Percentiles rank a stretch among this genome's conserved stretches.
phyloP scores from a whole-genome alignment of 2,329 filamentous ascomycete species.

The Aspergillus awamori region DNA sequence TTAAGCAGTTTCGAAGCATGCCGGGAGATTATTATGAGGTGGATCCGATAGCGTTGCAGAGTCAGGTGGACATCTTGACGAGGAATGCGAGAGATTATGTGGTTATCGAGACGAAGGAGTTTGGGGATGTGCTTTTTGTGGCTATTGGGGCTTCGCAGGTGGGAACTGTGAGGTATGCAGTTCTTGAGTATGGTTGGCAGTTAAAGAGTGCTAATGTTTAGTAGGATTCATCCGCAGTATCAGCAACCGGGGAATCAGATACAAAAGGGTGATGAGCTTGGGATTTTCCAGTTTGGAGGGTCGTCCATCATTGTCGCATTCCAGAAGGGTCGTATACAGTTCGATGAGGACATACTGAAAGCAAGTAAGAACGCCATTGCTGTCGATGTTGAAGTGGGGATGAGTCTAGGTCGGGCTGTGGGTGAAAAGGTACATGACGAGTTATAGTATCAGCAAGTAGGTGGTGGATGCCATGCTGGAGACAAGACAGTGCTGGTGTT shows the following conservation, averaged over 20 bases:
- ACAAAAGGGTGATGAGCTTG: slow-evolving; percentile 46
- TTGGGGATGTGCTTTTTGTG: slow-evolving; percentile 48
- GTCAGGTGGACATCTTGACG: slow-evolving; percentile 43
- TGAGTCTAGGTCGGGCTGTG: slow-evolving; percentile 36
- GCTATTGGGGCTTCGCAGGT: slow-evolving; percentile 48
- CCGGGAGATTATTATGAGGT: slow-evolving; percentile 51
- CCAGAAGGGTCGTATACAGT: slow-evolving; percentile 39
- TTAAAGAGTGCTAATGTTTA: not conserved
- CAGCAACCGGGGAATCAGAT: slow-evolving; percentile 34
- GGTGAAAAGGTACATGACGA: not conserved
- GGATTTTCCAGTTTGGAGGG: slow-evolving; percentile 47
- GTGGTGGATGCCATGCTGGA: no score
- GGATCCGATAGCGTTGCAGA: slow-evolving; percentile 40
- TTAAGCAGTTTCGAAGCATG: slow-evolving; percentile 43
- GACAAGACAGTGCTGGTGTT: no score
- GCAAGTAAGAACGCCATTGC: slow-evolving; percentile 37
- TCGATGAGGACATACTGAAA: slow-evolving; percentile 43
- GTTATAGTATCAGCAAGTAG: no score
- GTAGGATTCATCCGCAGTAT: slow-evolving; percentile 40
- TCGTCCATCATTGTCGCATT: slow-evolving; percentile 49
- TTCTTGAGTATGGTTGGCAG: slow-evolving; percentile 11
- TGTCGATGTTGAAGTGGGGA: slow-evolving; percentile 45
- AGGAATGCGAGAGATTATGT: slow-evolving; percentile 43
- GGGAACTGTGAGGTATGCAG: slow-evolving; percentile 42
- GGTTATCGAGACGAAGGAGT: slow-evolving; percentile 42